Evolutionary conservation across 768 basidiomycete genomes (phyloP).

Genomic region (Austroboletus eburneus): DNA sequence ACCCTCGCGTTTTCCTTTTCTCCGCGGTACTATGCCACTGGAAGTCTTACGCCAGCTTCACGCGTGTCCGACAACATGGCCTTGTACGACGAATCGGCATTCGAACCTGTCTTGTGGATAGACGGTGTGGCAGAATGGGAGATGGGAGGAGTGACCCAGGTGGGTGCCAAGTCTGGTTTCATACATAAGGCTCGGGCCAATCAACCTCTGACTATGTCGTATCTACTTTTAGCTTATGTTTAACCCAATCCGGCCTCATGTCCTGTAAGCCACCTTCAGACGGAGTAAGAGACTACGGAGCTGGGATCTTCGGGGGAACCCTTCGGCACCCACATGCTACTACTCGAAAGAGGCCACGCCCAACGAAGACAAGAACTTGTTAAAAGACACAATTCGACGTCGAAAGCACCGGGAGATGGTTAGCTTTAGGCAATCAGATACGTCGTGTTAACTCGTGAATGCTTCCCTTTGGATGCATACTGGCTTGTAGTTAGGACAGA

Average conservation of each 20-base stretch:
- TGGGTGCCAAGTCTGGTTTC: slow-evolving; percentile 16
- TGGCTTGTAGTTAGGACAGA: slow-evolving; percentile 46
- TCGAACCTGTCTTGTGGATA: slow-evolving; percentile 58
- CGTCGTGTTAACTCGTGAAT: slow-evolving; percentile 11
- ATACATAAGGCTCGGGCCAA: neutral
- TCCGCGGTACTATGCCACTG: slow-evolving; percentile 74
- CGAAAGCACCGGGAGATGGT: slow-evolving; percentile 58
- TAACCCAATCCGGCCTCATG: slow-evolving; percentile 64
- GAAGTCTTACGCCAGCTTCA: slow-evolving; percentile 55
- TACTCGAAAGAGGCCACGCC: slow-evolving; percentile 20
- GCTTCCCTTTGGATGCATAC: neutral
- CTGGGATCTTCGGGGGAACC: slow-evolving; percentile 75
- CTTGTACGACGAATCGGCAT: slow-evolving; percentile 59
- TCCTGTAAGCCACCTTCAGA: slow-evolving; percentile 78
- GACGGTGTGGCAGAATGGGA: slow-evolving; percentile 44
- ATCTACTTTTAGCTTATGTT: slow-evolving; percentile 56
- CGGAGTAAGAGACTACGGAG: slow-evolving; percentile 53
- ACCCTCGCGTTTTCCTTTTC: slow-evolving; percentile 71
- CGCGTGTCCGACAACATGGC: slow-evolving; percentile 52
- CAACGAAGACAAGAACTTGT: slow-evolving; percentile 4
- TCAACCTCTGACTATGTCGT: neutral
- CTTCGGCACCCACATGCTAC: slow-evolving; percentile 38
- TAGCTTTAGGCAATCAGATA: slow-evolving; percentile 70
- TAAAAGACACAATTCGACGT: slow-evolving; percentile 76
- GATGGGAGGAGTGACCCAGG: slow-evolving; percentile 45